Conservation (phyloP, 805 yeast species). For the Ogataea populi-albae region DNA sequence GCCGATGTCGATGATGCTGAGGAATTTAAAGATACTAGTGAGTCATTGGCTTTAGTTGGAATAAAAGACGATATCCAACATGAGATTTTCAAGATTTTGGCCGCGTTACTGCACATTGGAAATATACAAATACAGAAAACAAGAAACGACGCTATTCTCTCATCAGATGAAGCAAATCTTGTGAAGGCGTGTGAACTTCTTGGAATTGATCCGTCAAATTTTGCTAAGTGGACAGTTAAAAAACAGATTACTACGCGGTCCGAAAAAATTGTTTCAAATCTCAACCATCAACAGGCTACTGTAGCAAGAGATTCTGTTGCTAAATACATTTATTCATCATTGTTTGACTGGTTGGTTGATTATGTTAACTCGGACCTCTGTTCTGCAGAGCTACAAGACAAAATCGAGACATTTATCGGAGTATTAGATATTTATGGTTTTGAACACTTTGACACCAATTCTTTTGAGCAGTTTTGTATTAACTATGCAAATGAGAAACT, state of each 20-base stretch:
- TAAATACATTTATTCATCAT: slow-evolving; percentile 84
- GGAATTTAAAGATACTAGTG: slow-evolving; percentile 73
- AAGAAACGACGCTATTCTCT: slow-evolving; percentile 74
- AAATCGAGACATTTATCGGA: slow-evolving; percentile 79
- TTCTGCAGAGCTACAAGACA: slow-evolving; percentile 60
- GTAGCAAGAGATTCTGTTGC: slow-evolving; percentile 98
- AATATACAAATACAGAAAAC: slow-evolving; percentile 85
- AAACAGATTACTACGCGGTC: slow-evolving; percentile 90
- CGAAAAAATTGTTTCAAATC: slow-evolving; percentile 83
- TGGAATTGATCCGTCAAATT: slow-evolving; percentile 68
- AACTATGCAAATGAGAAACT: slow-evolving; percentile 95
- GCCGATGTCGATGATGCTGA: slow-evolving; percentile 76
- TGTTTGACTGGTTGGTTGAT: slow-evolving; percentile 93
- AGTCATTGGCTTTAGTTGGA: slow-evolving; percentile 79
- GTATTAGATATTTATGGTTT: slow-evolving; percentile 97
- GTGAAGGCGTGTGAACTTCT: slow-evolving; percentile 79
- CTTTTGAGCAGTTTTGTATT: slow-evolving; percentile 96
- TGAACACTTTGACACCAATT: slow-evolving; percentile 91
- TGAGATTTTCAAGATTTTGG: slow-evolving; percentile 72
- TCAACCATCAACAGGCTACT: slow-evolving; percentile 76
- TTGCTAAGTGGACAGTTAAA: slow-evolving; percentile 90
- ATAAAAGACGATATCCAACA: slow-evolving; percentile 55
- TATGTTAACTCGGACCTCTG: slow-evolving; percentile 80
- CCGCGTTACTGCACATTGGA: slow-evolving; percentile 90
- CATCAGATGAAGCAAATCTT: slow-evolving; percentile 83